A percentile compares a stretch with the other conserved stretches of the same genome.
Evolutionary conservation across 805 yeast genomes (phyloP).

Genomic region (Zygotorulaspora sp.): DNA sequence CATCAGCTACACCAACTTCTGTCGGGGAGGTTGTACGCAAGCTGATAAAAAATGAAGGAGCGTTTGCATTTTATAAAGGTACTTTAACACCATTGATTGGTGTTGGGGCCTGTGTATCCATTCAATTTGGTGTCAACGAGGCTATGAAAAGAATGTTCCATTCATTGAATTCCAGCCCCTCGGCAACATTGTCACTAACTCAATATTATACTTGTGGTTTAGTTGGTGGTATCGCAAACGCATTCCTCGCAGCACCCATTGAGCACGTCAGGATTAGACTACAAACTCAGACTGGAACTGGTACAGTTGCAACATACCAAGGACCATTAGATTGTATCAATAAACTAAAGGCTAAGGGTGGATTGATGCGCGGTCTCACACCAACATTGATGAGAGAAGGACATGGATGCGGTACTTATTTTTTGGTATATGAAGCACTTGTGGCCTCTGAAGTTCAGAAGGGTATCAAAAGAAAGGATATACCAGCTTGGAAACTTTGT

Average conservation of each 20-base stretch:
- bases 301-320: slow-evolving; percentile 45
- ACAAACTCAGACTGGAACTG: slow-evolving; percentile 63
- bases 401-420: slow-evolving; percentile 84
- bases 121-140: slow-evolving; percentile 94
- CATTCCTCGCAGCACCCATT: slow-evolving; percentile 85
- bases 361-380: slow-evolving; percentile 71
- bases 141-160: slow-evolving; percentile 78
- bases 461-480: slow-evolving; percentile 53
- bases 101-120: slow-evolving; percentile 96
- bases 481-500: slow-evolving; percentile 86
- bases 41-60: slow-evolving; percentile 75
- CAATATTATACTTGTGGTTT: slow-evolving; percentile 83
- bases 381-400: slow-evolving; percentile 85
- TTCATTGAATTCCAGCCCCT: slow-evolving; percentile 34
- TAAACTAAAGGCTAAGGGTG: slow-evolving; percentile 50
- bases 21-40: slow-evolving; percentile 73
- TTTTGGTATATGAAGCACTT: slow-evolving; percentile 85
- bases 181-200: slow-evolving; percentile 41
- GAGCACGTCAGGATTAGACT: slow-evolving; percentile 92
- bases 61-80: slow-evolving; percentile 85
- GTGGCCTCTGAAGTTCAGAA: slow-evolving; percentile 49
- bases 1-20: slow-evolving; percentile 68
- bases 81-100: slow-evolving; percentile 91
- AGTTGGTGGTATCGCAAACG: slow-evolving; percentile 90
- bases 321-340: slow-evolving; percentile 48